Percentiles rank a stretch among this genome's conserved stretches.
phyloP scores from a whole-genome alignment of 2,329 filamentous ascomycete genomes.

The Rachicladosporium sp. region DNA sequence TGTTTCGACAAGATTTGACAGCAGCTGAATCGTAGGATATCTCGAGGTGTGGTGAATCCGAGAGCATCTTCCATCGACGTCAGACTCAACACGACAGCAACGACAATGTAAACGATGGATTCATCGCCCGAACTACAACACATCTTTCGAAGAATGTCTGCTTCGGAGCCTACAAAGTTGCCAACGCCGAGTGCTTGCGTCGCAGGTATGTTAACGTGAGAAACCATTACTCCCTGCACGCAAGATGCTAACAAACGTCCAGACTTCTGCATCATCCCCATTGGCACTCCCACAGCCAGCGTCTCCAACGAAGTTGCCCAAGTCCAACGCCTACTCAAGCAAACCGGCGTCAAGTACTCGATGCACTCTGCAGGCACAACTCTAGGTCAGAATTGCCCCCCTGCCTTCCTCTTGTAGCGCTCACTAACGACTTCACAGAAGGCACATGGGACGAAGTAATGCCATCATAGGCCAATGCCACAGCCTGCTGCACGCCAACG shows the following conservation, averaged over 20 bases:
- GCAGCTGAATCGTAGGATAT: too few species aligned
- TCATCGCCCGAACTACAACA: conserved; percentile 18
- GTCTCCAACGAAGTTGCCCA: conserved; percentile 63
- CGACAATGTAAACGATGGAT: conserved; percentile 12
- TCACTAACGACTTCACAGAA: conserved; percentile 42
- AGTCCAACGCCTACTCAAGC: conserved; percentile 73
- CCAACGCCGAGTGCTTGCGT: conserved; percentile 63
- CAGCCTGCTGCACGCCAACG: conserved; percentile 57
- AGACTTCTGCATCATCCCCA: conserved; percentile 85
- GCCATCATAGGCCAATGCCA: conserved; percentile 77
- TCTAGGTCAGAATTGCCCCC: conserved; percentile 50
- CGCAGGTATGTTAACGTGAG: conserved; percentile 31
- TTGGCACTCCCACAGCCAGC: conserved; percentile 42
- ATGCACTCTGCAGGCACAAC: conserved; percentile 96
- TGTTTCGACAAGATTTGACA: too few species aligned
- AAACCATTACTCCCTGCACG: background rate
- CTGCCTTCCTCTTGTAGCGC: background rate
- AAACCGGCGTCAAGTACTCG: conserved; percentile 65
- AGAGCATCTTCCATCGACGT: too few species aligned
- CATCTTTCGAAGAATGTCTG: conserved; percentile 18
- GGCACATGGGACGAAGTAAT: conserved; percentile 86
- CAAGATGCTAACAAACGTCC: background rate
- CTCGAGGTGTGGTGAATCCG: too few species aligned
- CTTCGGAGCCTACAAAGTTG: conserved; percentile 17
- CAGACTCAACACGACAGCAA: background rate